These are phyloP conservation scores for Aureobasidium sp. DNA, from an alignment of 2,329 filamentous ascomycete species.

Conservation along the genomic window DNA sequence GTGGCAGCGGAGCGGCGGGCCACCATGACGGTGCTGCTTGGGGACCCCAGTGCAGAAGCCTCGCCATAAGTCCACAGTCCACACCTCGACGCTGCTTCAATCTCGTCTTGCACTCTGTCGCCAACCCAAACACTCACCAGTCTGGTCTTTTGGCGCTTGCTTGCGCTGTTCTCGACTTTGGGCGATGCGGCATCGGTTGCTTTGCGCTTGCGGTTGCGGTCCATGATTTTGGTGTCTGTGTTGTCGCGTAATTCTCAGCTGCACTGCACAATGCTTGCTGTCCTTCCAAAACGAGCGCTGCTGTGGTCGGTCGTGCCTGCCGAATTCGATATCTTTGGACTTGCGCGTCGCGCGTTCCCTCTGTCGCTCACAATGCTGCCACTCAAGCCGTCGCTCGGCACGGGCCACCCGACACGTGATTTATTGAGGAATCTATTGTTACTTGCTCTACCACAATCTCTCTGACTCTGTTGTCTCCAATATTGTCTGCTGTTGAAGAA, in stretches of 20 bases:
- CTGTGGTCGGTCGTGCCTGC: not conserved
- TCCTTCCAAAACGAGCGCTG: not conserved
- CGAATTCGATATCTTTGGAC: not conserved
- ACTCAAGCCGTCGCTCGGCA: not conserved
- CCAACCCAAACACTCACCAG: not conserved
- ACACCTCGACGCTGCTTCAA: not conserved
- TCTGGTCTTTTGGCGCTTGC: slow-evolving; percentile 15
- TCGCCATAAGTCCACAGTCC: not conserved
- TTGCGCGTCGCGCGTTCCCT: not conserved
- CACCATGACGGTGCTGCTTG: not conserved
- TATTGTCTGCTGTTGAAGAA: not conserved
- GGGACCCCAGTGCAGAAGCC: not conserved
- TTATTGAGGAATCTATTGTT: not conserved
- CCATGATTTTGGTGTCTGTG: slow-evolving; percentile 10
- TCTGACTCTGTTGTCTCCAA: too few species aligned
- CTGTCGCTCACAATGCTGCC: not conserved
- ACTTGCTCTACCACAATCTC: not conserved
- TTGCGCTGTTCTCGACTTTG: slow-evolving; percentile 9
- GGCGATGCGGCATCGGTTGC: not conserved
- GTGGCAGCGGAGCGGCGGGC: not conserved
- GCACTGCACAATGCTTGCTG: not conserved
- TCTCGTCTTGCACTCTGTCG: not conserved
- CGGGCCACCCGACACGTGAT: not conserved
- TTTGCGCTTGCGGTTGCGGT: slow-evolving; percentile 15
- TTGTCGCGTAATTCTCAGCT: not conserved